A percentile compares a stretch with the other conserved stretches of the same genome.
These are phyloP conservation scores for Blastocystis sp. DNA, from an alignment of 352 stramenopile species.

Conservation along the genomic window DNA sequence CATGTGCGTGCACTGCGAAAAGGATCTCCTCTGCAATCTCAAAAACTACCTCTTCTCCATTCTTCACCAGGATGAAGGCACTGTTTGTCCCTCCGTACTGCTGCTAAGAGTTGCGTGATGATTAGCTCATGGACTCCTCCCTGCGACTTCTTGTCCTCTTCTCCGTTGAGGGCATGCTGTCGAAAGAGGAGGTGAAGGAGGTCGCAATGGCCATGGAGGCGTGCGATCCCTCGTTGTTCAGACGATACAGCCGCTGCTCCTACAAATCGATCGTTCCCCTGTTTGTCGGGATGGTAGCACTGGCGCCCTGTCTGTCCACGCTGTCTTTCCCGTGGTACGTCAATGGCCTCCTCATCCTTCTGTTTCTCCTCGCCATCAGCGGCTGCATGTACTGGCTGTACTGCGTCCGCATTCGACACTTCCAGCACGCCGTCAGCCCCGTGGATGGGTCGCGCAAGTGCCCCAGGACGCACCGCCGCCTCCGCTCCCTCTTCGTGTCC, in stretches of 20 bases:
- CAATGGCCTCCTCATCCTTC: not conserved
- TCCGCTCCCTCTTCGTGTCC: not conserved
- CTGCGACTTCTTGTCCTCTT: conserved; percentile 11
- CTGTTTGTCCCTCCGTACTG: conserved; percentile 23
- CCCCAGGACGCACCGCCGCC: not conserved
- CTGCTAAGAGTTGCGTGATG: not conserved
- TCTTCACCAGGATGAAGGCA: not conserved
- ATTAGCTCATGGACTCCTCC: conserved; percentile 11
- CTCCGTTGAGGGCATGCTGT: conserved; percentile 8
- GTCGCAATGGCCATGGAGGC: not conserved
- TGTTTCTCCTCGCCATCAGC: not conserved
- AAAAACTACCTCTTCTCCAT: conserved; percentile 46
- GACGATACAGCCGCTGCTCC: not conserved
- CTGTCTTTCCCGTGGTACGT: not conserved
- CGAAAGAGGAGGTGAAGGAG: not conserved
- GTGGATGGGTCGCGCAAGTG: not conserved
- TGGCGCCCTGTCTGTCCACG: not conserved
- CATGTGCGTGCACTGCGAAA: conserved; percentile 5
- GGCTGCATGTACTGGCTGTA: not conserved
- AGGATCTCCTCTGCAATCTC: conserved; percentile 17
- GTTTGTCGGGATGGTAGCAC: not conserved
- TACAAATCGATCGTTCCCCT: not conserved
- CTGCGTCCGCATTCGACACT: not conserved
- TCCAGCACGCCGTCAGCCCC: not conserved
- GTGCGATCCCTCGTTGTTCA: not conserved